These are phyloP conservation scores for Colletotrichum orchidophilum DNA, from an alignment of 2,329 filamentous ascomycete species.

Conservation along the genomic window DNA sequence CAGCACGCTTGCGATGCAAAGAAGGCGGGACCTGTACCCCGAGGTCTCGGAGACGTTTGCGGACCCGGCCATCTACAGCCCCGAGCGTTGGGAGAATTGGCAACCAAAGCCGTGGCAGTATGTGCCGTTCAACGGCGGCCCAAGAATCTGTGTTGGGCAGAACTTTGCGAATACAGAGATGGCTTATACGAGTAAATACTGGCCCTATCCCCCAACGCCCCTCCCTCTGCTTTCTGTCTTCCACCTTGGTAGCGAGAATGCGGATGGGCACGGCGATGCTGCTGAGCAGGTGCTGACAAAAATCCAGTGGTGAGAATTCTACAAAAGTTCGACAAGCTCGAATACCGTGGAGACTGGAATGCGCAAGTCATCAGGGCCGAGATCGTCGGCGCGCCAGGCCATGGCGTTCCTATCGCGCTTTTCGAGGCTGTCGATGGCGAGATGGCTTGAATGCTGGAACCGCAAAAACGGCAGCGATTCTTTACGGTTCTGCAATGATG, in stretches of 20 bases:
- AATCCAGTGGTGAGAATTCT: slow-evolving; percentile 58
- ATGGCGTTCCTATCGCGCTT: slow-evolving; percentile 52
- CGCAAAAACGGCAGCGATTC: neutral
- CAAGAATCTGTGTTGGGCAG: slow-evolving; percentile 60
- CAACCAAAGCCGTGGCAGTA: slow-evolving; percentile 63
- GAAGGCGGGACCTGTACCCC: slow-evolving; percentile 58
- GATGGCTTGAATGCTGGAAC: slow-evolving; percentile 14
- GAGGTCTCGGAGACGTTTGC: slow-evolving; percentile 48
- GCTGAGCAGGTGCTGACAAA: neutral
- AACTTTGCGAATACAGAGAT: slow-evolving; percentile 69
- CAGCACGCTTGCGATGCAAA: slow-evolving; percentile 62
- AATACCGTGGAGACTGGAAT: slow-evolving; percentile 56
- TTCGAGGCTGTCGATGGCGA: slow-evolving; percentile 40
- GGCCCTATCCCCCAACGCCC: neutral
- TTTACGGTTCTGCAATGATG: neutral
- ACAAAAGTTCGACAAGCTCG: slow-evolving; percentile 67
- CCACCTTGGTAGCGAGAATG: neutral
- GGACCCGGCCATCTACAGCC: slow-evolving; percentile 53
- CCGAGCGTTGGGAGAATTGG: slow-evolving; percentile 62
- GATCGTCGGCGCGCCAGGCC: slow-evolving; percentile 53
- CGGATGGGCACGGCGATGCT: neutral
- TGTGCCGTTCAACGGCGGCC: slow-evolving; percentile 48
- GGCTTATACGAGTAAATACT: slow-evolving; percentile 54
- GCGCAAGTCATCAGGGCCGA: slow-evolving; percentile 56
- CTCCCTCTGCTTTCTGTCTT: slow-evolving; percentile 39